Base-by-base conservation (phyloP, 202 grass and related monocot species). In the Dendrocalamus latiflorus region DNA sequence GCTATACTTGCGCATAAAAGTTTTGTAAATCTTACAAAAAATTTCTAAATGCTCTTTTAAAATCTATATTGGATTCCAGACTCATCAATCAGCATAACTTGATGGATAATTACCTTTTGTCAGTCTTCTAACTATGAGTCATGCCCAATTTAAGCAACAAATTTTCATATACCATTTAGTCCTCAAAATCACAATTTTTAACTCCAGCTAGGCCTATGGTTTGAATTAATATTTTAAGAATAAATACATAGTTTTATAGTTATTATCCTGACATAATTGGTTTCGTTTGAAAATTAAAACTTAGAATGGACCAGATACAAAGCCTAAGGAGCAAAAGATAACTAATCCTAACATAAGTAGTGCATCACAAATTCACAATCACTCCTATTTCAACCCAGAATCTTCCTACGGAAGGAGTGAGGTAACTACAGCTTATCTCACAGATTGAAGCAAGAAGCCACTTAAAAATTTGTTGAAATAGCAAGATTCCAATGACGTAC, bases 401-500 rank as follows among this genome's bases (percentile, higher is more conserved):
- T 60, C 24, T 74, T 74, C 26, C 42, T 67, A 57, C 65, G 42
- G n/a, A 78, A 34, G 25, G 14, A 87, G 65, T 33, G 41, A 64
- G 64, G 54, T 49, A 83, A 64, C 50, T 68, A 81, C 13, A 36
- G 21, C 62, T 88, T 47, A 42, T 60, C 60, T 61, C 21, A 62
- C 12, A 66, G 24, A 47, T 14, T 66, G 67, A 88, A 83, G 41
- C 59, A 48, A 70, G 30, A 63, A 59, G 26, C 57, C 36, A 51
- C 49, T 4, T n/a, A 22, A 63, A 77, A 76, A 73, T 64, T 75
- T 65, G 5, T 44, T 25, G 15, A 66, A 65, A 72, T 22, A 84
- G 60, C 51, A 76, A 62, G 10, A 89, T 69, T 80, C n/a, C 12
- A 67, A 6, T 70, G 26, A 4, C 34, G 72, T 93, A 98, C 95